Base-by-base conservation (phyloP, 495 filamentous ascomycete genomes). In the Penicillium nucicola region DNA sequence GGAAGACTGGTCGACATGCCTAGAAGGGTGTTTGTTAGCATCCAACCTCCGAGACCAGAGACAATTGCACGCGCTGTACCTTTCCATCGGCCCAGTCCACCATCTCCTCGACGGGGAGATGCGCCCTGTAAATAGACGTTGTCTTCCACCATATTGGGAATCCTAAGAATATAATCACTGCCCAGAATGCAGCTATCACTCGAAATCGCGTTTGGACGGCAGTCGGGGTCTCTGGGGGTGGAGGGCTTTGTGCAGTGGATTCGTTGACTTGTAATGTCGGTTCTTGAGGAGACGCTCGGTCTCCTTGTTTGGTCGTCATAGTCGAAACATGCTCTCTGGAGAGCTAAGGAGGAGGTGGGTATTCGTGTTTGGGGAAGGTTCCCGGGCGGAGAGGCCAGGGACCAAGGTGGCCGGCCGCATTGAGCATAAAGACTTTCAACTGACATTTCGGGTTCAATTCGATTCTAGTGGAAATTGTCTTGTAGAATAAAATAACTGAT, bases 91-190 rank as follows among this genome's bases (percentile, higher is more conserved):
- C 88, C 93, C 93, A 97, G 48, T 87, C 82, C 42, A 86, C 81
- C 93, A 98, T 98, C 50, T 86, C 81, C 58, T 84, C 77, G 60
- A 97, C 67, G 32, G 93, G 93, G 57, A 98, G 71, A 32, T 83
- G 78, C 2, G 93, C 90, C 36, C 93, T 83, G 71, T 97, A 90
- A 58, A 97, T 93, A 0, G 89, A 86, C 1, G 95, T 97, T n/a
- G 93, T 97, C 65, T 84, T 84, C 84, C 89, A 90, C 93, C 93
- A 98, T 84, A 96, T 85, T 56, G 93, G 93, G 52, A 97, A 69
- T 14, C 93, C 95, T 14, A 97, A 74, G 28, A 87, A 81, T 19
- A 95, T 64, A 11, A 95, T 89, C 13, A 96, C 84, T 15, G 81
- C 74, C 95, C 93, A 97, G 61, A 97, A 97, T 5, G 93, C 91